Base-by-base conservation (phyloP, 805 yeast genomes). In the Pichia paraexigua region DNA sequence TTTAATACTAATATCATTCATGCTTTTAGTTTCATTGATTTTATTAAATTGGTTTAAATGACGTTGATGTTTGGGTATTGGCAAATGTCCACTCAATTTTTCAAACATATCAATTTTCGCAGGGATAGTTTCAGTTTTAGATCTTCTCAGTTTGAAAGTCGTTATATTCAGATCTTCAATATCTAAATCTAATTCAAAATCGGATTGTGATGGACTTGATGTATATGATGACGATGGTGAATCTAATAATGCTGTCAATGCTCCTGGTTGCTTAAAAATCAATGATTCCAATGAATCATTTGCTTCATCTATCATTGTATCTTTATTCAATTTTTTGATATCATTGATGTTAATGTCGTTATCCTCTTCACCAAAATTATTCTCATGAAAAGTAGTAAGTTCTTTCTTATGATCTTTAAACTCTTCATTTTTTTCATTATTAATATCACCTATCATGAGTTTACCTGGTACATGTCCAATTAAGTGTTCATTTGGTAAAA, bases 61-160 rank as follows among this genome's bases (percentile, higher is more conserved):
- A n/a, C 50, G 50, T 10, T 41, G 45, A 30, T 42, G 37, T 24
- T 51, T 43, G 24, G 27, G 50, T 27, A 41, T 27, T 2, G 52
- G 45, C 2, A 27, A 20, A 41, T 62, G 57, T 3, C 68, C 67
- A 41, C 65, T 59, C 43, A 64, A 49, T 43, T 61, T 56, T 51
- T 66, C 70, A 53, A 59, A 66, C 50, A 56, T 64, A 30, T 64
- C 62, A 21, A 65, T 53, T 45, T 60, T 65, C 18, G 60, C 61
- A 10, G 64, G 61, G 39, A 65, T 18, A 21, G 54, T 52, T 21
- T 44, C 43, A 20, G 45, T 48, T 41, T 42, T 37, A n/a, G 40
- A 27, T 12, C 28, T 20, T 24, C 25, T 42, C 6, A 43, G 18
- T 43, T 13, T 21, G 8, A 37, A 43, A 6, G 48, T 20, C n/a